phyloP scores from a whole-genome alignment of 2,329 filamentous ascomycete species.

The Colletotrichum brevisporum region DNA sequence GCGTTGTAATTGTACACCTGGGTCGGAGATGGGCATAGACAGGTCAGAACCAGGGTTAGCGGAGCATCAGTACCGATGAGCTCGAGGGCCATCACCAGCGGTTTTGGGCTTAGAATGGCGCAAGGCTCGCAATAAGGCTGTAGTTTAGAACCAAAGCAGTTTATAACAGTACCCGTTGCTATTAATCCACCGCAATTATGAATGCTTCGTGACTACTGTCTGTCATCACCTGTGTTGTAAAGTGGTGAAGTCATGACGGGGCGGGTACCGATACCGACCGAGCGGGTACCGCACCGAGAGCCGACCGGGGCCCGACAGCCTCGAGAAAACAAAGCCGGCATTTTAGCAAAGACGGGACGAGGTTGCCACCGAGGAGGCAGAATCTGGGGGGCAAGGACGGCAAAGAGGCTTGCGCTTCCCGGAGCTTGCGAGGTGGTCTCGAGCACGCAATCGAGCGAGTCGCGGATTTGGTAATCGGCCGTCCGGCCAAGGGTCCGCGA shows the following conservation, averaged over 20 bases:
- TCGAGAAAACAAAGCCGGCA: constrained; percentile 14
- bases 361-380: constrained; percentile 36
- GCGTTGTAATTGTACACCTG: not conserved
- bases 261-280: constrained; percentile 38
- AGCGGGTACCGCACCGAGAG: constrained; percentile 38
- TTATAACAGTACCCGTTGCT: too few relatives aligned
- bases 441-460: constrained; percentile 39
- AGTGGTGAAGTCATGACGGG: constrained; percentile 26
- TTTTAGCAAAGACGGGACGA: constrained; percentile 7
- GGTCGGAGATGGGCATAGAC: not conserved
- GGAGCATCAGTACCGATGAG: not conserved
- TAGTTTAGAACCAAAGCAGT: not conserved
- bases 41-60: not conserved
- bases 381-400: constrained; percentile 30
- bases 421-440: constrained; percentile 14
- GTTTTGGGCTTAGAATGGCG: not conserved
- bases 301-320: constrained; percentile 35
- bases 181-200: not conserved
- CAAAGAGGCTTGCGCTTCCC: constrained; percentile 33
- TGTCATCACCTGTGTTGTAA: not conserved
- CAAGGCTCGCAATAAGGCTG: not conserved
- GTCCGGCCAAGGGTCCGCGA: constrained; percentile 23
- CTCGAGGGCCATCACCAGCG: not conserved
- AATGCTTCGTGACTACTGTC: not conserved
- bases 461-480: constrained; percentile 37